Conservation (phyloP, 2,329 filamentous ascomycete genomes). For the Cladosporium sphaerospermum region DNA sequence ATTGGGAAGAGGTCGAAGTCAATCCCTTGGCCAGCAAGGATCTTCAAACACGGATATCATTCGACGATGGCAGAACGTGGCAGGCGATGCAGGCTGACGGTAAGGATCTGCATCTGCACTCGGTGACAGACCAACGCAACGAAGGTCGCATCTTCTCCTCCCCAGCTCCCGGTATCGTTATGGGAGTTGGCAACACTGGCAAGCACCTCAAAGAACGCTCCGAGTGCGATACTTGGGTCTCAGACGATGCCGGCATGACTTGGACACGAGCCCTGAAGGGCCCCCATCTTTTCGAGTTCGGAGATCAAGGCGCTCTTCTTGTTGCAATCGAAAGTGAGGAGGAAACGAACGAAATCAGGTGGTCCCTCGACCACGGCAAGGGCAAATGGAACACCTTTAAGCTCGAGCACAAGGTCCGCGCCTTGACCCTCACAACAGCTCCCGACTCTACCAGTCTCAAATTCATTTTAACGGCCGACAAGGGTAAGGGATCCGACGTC, state of each 20-base stretch:
- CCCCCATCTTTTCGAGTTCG: slow-evolving; percentile 93
- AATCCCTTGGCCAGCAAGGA: slow-evolving; percentile 52
- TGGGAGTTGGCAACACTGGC: slow-evolving; percentile 90
- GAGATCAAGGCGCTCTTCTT: slow-evolving; percentile 83
- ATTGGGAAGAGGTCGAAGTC: slow-evolving; percentile 68
- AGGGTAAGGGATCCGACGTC: slow-evolving; percentile 46
- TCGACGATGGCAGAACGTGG: slow-evolving; percentile 90
- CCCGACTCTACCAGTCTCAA: slow-evolving; percentile 90
- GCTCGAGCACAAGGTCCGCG: slow-evolving; percentile 63
- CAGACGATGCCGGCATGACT: slow-evolving; percentile 79
- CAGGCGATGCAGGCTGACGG: slow-evolving; percentile 62
- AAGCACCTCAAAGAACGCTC: slow-evolving; percentile 62
- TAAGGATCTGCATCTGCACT: slow-evolving; percentile 77
- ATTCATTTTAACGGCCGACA: slow-evolving; percentile 68
- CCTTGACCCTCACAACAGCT: slow-evolving; percentile 74
- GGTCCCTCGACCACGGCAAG: slow-evolving; percentile 85
- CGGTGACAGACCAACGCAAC: slow-evolving; percentile 78
- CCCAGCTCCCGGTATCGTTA: slow-evolving; percentile 83
- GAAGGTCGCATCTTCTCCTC: slow-evolving; percentile 86
- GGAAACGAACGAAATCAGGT: slow-evolving; percentile 59
- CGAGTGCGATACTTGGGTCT: slow-evolving; percentile 77
- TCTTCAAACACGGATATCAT: slow-evolving; percentile 76
- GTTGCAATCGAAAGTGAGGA: slow-evolving; percentile 67
- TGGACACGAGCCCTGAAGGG: slow-evolving; percentile 72
- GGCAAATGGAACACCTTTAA: slow-evolving; percentile 64